Percentiles rank a stretch among this genome's conserved stretches.
These are phyloP conservation scores for Verticillium klebahnii DNA, from an alignment of 2,329 filamentous ascomycete species.

Conservation along the genomic window DNA sequence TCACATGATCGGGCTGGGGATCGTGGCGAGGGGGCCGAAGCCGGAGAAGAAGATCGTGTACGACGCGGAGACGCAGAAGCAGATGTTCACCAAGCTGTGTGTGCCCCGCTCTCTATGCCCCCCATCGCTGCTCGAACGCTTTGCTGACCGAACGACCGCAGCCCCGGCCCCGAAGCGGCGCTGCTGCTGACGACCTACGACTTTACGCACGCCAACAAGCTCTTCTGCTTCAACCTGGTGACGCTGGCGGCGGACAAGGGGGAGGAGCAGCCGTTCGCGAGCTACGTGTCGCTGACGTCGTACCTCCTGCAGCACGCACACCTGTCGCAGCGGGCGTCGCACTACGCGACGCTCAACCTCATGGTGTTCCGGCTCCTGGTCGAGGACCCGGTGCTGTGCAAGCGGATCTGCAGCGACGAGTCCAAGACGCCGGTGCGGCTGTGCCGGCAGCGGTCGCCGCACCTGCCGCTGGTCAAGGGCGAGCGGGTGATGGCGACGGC, in stretches of 20 bases:
- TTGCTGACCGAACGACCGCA: constrained; percentile 28
- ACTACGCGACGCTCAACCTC: constrained; percentile 81
- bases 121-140: neutral
- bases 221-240: constrained; percentile 85
- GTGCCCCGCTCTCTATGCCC: constrained; percentile 23
- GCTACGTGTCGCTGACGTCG: constrained; percentile 82
- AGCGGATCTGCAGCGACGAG: constrained; percentile 78
- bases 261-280: constrained; percentile 70
- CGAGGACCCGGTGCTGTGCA: constrained; percentile 78
- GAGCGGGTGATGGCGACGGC: constrained; percentile 71
- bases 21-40: constrained; percentile 65
- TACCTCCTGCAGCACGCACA: constrained; percentile 94
- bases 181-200: constrained; percentile 85
- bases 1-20: constrained; percentile 77
- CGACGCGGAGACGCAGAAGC: constrained; percentile 75
- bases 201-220: constrained; percentile 89
- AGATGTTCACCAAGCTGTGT: constrained; percentile 74
- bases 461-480: constrained; percentile 67
- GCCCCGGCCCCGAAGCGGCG: constrained; percentile 74
- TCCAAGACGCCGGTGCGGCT: constrained; percentile 70
- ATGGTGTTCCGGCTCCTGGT: constrained; percentile 82
- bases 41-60: constrained; percentile 56
- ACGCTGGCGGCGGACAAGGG: constrained; percentile 58
- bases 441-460: constrained; percentile 84
- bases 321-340: constrained; percentile 68